Evolutionary conservation across 768 basidiomycete species (phyloP).

Genomic region (Gautieria morchelliformis): DNA sequence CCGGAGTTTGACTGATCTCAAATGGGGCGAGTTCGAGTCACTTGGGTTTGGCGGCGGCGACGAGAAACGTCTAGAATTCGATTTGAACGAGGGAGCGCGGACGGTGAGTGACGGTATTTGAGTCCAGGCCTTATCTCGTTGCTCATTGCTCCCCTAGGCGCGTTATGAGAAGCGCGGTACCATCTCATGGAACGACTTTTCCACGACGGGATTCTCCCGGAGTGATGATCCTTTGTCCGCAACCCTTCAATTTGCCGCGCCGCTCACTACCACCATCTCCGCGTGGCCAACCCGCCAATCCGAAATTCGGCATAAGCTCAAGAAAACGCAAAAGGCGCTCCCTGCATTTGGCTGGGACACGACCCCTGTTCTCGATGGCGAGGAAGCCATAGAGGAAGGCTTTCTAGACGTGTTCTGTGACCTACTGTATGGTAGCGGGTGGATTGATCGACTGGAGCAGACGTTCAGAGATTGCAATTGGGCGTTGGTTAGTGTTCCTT

Average conservation of each 20-base stretch:
- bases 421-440: slow-evolving; percentile 63
- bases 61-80: slow-evolving; percentile 79
- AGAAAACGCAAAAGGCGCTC: slow-evolving; percentile 72
- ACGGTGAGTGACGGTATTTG: slow-evolving; percentile 36
- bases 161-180: slow-evolving; percentile 69
- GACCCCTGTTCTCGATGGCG: slow-evolving; percentile 55
- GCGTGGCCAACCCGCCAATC: slow-evolving; percentile 68
- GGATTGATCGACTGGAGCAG: slow-evolving; percentile 73
- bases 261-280: slow-evolving; percentile 47
- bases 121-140: slow-evolving; percentile 3
- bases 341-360: slow-evolving; percentile 93
- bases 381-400: slow-evolving; percentile 81
- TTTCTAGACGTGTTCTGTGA: slow-evolving; percentile 86
- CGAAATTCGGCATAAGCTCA: slow-evolving; percentile 67
- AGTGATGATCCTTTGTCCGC: slow-evolving; percentile 65
- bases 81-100: slow-evolving; percentile 82
- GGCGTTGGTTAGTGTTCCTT: slow-evolving; percentile 59
- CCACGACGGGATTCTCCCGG: slow-evolving; percentile 71
- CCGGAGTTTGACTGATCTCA: slow-evolving; percentile 72
- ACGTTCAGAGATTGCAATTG: slow-evolving; percentile 84
- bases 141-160: slow-evolving; percentile 31
- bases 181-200: slow-evolving; percentile 87
- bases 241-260: slow-evolving; percentile 70
- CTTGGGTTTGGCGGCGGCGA: slow-evolving; percentile 59
- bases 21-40: slow-evolving; percentile 87